A percentile compares a stretch with the other conserved stretches of the same genome.
Conservation (phyloP, 2,329 filamentous ascomycete genomes). For the Epicoccum nigrum region DNA sequence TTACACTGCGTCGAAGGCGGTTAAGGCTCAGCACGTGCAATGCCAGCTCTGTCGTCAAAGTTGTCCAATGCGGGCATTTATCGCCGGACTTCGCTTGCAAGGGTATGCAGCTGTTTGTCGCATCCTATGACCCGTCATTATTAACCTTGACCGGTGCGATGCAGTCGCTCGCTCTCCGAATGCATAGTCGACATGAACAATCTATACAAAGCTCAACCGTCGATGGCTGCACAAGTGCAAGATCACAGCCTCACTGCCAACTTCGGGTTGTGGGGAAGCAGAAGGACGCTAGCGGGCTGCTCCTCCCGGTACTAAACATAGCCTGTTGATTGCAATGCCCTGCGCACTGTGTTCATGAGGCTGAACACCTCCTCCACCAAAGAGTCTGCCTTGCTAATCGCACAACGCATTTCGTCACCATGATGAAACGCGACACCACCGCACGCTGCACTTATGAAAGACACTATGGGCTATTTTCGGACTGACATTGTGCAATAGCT, state of each 20-base stretch:
- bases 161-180: neutral
- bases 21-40: conserved; percentile 8
- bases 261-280: conserved; percentile 4
- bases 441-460: neutral
- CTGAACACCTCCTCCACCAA: conserved; percentile 2
- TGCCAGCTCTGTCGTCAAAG: conserved; percentile 8
- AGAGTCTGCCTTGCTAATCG: conserved; percentile 15
- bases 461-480: neutral
- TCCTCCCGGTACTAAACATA: conserved; percentile 20
- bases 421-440: neutral
- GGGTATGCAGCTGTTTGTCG: neutral
- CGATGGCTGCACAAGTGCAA: neutral
- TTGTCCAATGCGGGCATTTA: conserved; percentile 6
- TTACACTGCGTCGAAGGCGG: neutral
- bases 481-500: neutral
- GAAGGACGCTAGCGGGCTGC: conserved; percentile 14
- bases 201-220: conserved; percentile 1
- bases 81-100: conserved; percentile 1
- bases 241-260: conserved; percentile 7
- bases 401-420: neutral
- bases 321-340: conserved; percentile 1
- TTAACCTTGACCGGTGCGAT: neutral
- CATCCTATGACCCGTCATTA: neutral
- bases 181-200: neutral
- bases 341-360: neutral